Conservation (phyloP, 2,329 filamentous ascomycete genomes). For the Ophiocordyceps unilateralis region DNA sequence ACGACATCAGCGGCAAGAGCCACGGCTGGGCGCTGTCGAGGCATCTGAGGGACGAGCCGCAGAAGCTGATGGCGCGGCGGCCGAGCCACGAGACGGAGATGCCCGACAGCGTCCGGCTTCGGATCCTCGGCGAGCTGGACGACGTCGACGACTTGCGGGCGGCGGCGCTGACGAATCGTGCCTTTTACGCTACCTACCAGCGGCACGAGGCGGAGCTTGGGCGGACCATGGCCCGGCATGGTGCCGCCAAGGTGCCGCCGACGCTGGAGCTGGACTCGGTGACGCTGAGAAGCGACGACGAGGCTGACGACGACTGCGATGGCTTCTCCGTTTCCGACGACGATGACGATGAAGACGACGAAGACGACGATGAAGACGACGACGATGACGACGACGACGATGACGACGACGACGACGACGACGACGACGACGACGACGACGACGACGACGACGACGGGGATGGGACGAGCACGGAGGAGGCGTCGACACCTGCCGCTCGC, state of each 20-base stretch:
- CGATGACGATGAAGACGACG: constrained; percentile 2
- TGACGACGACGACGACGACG: too few species aligned
- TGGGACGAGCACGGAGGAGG: neutral
- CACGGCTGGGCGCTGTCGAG: constrained; percentile 33
- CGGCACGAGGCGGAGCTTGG: constrained; percentile 23
- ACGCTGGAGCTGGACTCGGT: constrained; percentile 7
- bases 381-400: neutral
- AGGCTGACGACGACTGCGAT: too few species aligned
- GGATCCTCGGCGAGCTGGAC: constrained; percentile 22
- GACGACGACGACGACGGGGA: too few species aligned
- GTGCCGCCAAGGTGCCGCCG: too few species aligned
- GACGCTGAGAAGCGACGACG: constrained; percentile 13
- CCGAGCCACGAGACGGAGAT: constrained; percentile 15
- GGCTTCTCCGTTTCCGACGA: constrained; percentile 1
- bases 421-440: too few species aligned
- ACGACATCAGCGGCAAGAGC: constrained; percentile 28
- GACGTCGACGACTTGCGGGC: constrained; percentile 23
- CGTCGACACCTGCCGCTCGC: too few species aligned
- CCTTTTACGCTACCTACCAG: constrained; percentile 27
- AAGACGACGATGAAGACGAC: constrained; percentile 2
- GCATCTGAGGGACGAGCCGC: constrained; percentile 17
- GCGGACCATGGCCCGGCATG: constrained; percentile 11
- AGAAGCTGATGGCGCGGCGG: constrained; percentile 13
- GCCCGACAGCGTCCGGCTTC: constrained; percentile 19
- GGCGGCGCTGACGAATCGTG: constrained; percentile 22